Evolutionary conservation across 2,329 filamentous ascomycete species (phyloP), one percentile per base, ranked within the genome.

Genomic region (Arthroderma sp.): DNA sequence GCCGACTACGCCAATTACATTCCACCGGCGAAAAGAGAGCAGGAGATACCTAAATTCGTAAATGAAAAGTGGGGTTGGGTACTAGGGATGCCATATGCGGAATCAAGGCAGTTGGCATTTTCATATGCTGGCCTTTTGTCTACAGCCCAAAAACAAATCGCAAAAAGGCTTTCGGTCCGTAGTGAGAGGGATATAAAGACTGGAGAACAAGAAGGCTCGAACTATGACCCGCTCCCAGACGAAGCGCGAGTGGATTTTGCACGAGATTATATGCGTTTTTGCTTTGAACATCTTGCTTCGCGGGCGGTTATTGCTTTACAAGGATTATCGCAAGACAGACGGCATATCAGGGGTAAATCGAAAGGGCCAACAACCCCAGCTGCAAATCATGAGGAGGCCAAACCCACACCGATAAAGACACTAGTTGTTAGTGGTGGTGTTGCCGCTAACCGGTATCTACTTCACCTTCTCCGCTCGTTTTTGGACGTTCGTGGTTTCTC

Each of bases 361-460:
- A 39, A 5, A 29, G 29, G 3, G 32, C 27, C 33, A 47, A 38
- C 33, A 32, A 42, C 29, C 38, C 30, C 27, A 41, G 39, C n/a
- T 41, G 37, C 27, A 15, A 28, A 6, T 43, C 42, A 8, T n/a
- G 9, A 15, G 3, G 3, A n/a, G 6, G 28, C 10, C 8, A 27
- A 36, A 34, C 5, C 28, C n/a, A 10, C 10, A 46, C 9, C 46
- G 47, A 64, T 80, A 5, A 63, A 66, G 6, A 81, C 81, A 1
- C 67, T 96, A 4, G 85, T 96, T 6, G 73, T 96, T 3, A 83
- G 86, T 34, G 91, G 91, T 29, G 91, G 91, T 27, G 91, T 98
- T 5, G 91, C 89, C 5, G 81, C 84, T 42, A 96, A 95, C 62
- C 64, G 65, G 42, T 95, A 83, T 60, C 69, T 98, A 36, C 75